A percentile compares a stretch with the other conserved stretches of the same genome.
phyloP scores from a whole-genome alignment of 352 stramenopile genomes.

The Phytopythium sindhum region DNA sequence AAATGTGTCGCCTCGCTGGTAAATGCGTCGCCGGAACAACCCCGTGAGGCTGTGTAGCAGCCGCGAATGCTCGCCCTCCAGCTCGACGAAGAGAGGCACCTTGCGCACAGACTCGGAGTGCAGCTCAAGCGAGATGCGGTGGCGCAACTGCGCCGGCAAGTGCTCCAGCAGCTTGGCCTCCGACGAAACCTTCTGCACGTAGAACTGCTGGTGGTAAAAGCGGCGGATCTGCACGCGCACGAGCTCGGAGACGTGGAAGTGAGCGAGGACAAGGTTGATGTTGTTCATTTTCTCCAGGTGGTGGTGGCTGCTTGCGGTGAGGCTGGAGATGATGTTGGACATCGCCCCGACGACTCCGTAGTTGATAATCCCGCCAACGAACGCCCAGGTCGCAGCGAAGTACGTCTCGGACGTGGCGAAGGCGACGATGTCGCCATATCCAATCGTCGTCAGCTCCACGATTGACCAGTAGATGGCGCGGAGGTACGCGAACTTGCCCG shows the following conservation, averaged over 20 bases:
- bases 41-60: constrained; percentile 66
- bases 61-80: constrained; percentile 36
- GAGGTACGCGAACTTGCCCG: constrained; percentile 56
- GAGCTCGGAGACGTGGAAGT: constrained; percentile 56
- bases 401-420: constrained; percentile 70
- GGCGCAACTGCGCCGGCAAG: constrained; percentile 50
- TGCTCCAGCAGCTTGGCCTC: constrained; percentile 55
- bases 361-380: constrained; percentile 70
- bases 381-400: constrained; percentile 65
- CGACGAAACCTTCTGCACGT: constrained; percentile 68
- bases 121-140: constrained; percentile 70
- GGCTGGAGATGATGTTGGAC: constrained; percentile 75
- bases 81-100: constrained; percentile 54
- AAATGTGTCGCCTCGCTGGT: constrained; percentile 62
- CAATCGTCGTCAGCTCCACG: constrained; percentile 69
- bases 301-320: constrained; percentile 52
- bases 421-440: constrained; percentile 72
- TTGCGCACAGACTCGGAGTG: constrained; percentile 65
- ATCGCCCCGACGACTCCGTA: constrained; percentile 75
- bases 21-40: constrained; percentile 58
- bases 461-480: constrained; percentile 76
- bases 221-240: constrained; percentile 57
- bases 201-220: constrained; percentile 78
- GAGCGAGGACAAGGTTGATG: constrained; percentile 59
- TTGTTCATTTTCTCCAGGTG: constrained; percentile 68